Base-by-base conservation (phyloP, 441 rosid genomes). In the Mallotus japonicus region DNA sequence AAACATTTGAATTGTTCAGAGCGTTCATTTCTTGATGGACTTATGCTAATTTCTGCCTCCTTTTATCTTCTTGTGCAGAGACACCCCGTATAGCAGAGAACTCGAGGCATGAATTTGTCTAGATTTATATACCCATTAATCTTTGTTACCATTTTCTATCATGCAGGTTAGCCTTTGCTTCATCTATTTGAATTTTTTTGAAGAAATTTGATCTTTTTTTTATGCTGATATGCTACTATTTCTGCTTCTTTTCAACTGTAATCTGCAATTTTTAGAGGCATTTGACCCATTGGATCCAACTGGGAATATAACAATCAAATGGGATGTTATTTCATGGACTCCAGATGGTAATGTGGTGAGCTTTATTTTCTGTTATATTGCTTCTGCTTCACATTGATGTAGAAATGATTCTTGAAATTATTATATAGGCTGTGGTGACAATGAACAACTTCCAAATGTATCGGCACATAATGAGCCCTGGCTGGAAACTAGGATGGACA, bases 401-500 rank as follows among this genome's bases (percentile, higher is more conserved):
- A 53, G n/a, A 53, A 53, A 24, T n/a, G 42, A 55, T 19, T 49
- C 40, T 28, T 6, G 5, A 2, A 46, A 24, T 59, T 15, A 13
- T 32, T 13, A 58, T 74, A 50, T 84, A 89, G 97, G 95, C 93
- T 37, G 77, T 72, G 0, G 92, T 92, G 49, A 83, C 85, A 0
- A 69, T 92, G 74, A 85, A 81, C 85, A 92, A 90, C 77, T 85
- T 82, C 76, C 97, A 92, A 79, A 77, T 82, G 78, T 89, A 84
- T 73, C 85, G 93, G 44, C 97, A 89, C 84, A 92, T 92, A 66
- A 82, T 71, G 80, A 86, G 72, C 76, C 96, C 96, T 0, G 93
- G 97, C 0, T 92, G 96, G 96, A 89, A 83, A 51, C 22, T 90
- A 17, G 88, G 91, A 6, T 92, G 97, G 97, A 82, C 87, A 69